A percentile compares a stretch with the other conserved stretches of the same genome.
phyloP scores from a whole-genome alignment of 495 filamentous ascomycete species.

The Penicillium longicatenatum region DNA sequence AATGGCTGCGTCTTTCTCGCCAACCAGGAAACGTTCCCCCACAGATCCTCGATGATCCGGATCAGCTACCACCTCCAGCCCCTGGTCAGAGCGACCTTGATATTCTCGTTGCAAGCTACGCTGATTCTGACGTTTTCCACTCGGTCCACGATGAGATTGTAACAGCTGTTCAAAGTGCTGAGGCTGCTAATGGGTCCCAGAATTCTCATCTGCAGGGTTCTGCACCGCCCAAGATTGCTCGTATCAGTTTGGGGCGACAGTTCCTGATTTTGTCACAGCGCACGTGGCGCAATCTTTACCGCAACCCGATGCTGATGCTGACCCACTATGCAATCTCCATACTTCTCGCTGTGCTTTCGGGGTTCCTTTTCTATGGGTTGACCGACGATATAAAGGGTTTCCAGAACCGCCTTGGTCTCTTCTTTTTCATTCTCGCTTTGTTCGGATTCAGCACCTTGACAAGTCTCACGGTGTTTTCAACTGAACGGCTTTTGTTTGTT shows the following conservation, averaged over 20 bases:
- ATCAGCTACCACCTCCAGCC: constrained; percentile 72
- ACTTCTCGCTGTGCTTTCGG: constrained; percentile 87
- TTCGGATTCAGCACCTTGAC: constrained; percentile 98
- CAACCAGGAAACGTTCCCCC: constrained; percentile 60
- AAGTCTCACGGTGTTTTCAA: constrained; percentile 88
- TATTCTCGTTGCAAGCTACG: constrained; percentile 72
- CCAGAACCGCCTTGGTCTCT: constrained; percentile 96
- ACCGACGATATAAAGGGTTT: constrained; percentile 96
- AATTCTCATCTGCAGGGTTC: constrained; percentile 58
- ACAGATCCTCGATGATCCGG: constrained; percentile 68
- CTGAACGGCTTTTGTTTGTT: constrained; percentile 89
- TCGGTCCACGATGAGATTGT: constrained; percentile 81
- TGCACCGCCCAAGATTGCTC: constrained; percentile 66
- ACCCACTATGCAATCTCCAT: constrained; percentile 99
- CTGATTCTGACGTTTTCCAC: constrained; percentile 73
- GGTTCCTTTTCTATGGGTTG: constrained; percentile 94
- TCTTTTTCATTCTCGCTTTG: constrained; percentile 95
- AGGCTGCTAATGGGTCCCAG: constrained; percentile 67
- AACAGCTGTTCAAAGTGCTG: constrained; percentile 59
- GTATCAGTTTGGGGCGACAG: constrained; percentile 75
- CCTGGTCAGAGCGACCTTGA: constrained; percentile 78
- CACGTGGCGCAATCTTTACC: constrained; percentile 97
- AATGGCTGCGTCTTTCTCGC: constrained; percentile 72
- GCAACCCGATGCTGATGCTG: constrained; percentile 97
- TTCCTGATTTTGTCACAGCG: constrained; percentile 86